phyloP scores from a whole-genome alignment of 768 basidiomycete genomes.

The Leccinum disarticulatum region DNA sequence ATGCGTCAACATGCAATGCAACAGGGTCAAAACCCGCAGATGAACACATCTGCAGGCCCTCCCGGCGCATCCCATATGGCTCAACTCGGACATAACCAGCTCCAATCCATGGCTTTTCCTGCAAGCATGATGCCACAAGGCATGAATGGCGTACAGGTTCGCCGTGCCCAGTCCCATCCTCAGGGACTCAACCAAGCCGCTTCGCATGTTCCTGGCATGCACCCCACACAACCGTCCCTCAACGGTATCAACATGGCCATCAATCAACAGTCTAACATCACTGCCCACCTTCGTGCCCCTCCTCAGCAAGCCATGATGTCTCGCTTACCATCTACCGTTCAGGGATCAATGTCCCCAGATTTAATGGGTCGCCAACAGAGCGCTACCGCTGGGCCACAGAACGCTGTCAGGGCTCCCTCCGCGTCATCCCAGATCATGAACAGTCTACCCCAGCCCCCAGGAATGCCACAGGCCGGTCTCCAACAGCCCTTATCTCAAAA shows the following conservation, averaged over 20 bases:
- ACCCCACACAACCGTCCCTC: constrained; percentile 35
- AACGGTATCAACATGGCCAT: constrained; percentile 44
- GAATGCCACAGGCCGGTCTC: constrained; percentile 30
- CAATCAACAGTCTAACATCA: constrained; percentile 45
- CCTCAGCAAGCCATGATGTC: constrained; percentile 36
- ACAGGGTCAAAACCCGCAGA: constrained; percentile 38
- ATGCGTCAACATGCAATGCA: constrained; percentile 41
- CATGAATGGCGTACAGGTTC: constrained; percentile 37
- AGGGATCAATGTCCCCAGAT: constrained; percentile 43
- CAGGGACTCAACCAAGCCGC: constrained; percentile 42
- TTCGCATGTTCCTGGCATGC: constrained; percentile 37
- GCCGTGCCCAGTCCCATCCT: constrained; percentile 62
- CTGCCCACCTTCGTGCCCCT: constrained; percentile 35
- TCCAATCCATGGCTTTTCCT: constrained; percentile 44
- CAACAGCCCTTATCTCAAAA: constrained; percentile 33
- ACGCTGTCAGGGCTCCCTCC: constrained; percentile 43
- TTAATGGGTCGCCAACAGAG: constrained; percentile 43
- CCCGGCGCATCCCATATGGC: constrained; percentile 30
- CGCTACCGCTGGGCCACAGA: constrained; percentile 41
- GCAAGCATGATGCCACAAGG: constrained; percentile 42
- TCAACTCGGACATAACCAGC: constrained; percentile 36
- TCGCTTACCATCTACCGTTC: constrained; percentile 33
- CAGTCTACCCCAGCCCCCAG: constrained; percentile 37
- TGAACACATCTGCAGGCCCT: constrained; percentile 30
- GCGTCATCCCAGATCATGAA: constrained; percentile 51